Percentiles rank a stretch among this genome's conserved stretches.
Conservation (phyloP, 805 yeast genomes). For the Starmerella potacharoeniae region DNA sequence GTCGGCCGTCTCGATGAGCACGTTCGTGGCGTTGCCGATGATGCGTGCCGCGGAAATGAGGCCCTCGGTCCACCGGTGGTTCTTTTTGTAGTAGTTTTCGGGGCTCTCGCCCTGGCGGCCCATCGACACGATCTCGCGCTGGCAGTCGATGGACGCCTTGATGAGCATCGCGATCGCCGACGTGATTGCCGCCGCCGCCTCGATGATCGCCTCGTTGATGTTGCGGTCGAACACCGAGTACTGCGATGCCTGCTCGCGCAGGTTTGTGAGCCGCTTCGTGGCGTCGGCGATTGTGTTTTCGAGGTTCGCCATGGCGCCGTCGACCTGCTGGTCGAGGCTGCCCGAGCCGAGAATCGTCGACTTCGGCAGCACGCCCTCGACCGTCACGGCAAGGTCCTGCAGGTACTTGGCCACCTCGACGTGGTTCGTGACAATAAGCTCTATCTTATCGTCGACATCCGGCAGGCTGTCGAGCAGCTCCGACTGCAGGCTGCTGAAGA, state of each 20-base stretch:
- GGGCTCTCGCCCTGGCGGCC: constrained; percentile 55
- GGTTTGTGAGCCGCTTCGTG: constrained; percentile 42
- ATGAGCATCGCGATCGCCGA: constrained; percentile 64
- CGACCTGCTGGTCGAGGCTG: constrained; percentile 59
- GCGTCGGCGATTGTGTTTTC: constrained; percentile 61
- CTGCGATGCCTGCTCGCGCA: constrained; percentile 35
- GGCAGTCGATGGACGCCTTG: constrained; percentile 67
- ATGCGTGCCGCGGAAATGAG: constrained; percentile 79
- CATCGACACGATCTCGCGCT: constrained; percentile 63
- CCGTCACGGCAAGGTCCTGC: constrained; percentile 43
- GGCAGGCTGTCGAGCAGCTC: constrained; percentile 37
- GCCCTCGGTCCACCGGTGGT: constrained; percentile 90
- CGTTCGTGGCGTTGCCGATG: constrained; percentile 71
- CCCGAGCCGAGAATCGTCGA: constrained; percentile 25
- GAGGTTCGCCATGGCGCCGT: constrained; percentile 59
- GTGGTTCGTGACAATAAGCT: constrained; percentile 64
- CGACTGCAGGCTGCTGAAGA: constrained; percentile 49
- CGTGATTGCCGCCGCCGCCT: constrained; percentile 71
- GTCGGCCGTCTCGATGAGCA: constrained; percentile 77
- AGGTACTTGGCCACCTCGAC: constrained; percentile 60
- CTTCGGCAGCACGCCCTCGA: constrained; percentile 46
- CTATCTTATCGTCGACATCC: constrained; percentile 50
- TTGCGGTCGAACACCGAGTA: constrained; percentile 42
- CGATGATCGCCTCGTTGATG: constrained; percentile 62
- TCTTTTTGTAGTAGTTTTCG: constrained; percentile 72